phyloP scores from a whole-genome alignment of 2,329 filamentous ascomycete genomes.

The Chaetomium strumarium region DNA sequence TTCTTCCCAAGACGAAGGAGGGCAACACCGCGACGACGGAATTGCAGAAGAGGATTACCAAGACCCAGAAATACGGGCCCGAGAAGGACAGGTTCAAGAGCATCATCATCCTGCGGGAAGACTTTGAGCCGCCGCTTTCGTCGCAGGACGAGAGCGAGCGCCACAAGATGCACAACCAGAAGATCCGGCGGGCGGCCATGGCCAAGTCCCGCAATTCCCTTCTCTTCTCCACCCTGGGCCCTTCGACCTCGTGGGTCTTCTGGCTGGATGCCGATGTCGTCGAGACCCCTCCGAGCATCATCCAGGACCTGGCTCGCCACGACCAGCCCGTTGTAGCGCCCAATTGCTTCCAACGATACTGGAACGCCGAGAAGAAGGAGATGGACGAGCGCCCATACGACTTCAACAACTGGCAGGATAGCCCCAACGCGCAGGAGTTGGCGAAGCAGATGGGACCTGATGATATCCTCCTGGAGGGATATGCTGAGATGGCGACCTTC shows the following conservation, averaged over 20 bases:
- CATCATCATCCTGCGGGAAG: constrained; percentile 90
- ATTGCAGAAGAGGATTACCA: constrained; percentile 76
- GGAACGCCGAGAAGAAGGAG: constrained; percentile 61
- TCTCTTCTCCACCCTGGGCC: constrained; percentile 89
- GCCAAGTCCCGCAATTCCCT: constrained; percentile 88
- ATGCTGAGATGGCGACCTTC: constrained; percentile 88
- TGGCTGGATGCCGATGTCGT: constrained; percentile 93
- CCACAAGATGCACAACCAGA: constrained; percentile 89
- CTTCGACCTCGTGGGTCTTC: constrained; percentile 88
- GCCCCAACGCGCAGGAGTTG: constrained; percentile 67
- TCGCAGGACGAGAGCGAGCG: constrained; percentile 84
- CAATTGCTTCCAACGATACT: constrained; percentile 89
- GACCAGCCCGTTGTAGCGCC: constrained; percentile 89
- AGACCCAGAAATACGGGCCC: constrained; percentile 71
- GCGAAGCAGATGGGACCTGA: constrained; percentile 78
- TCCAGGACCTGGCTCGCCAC: constrained; percentile 84
- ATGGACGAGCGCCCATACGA: constrained; percentile 82
- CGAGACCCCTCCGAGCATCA: constrained; percentile 76
- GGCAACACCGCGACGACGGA: constrained; percentile 80
- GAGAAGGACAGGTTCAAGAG: constrained; percentile 82
- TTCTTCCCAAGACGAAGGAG: constrained; percentile 87
- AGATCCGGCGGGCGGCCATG: constrained; percentile 81
- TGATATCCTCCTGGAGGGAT: constrained; percentile 90
- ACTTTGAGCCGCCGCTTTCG: constrained; percentile 75
- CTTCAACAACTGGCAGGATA: constrained; percentile 97